Base-by-base conservation (phyloP, 306 rosid genomes). In the Ochetophila trinervis region DNA sequence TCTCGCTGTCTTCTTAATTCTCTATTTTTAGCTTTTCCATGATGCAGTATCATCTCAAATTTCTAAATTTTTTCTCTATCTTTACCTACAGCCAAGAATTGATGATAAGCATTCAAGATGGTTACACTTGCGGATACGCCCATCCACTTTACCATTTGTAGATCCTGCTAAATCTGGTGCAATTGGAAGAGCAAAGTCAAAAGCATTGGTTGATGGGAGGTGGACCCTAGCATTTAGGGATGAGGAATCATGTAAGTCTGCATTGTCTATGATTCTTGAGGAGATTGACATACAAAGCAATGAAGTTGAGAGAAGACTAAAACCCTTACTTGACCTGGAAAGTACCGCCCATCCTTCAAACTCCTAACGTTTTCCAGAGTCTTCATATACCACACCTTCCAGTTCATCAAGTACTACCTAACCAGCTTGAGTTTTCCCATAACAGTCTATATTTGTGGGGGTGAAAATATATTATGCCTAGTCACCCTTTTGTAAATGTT, bases 181-280 rank as follows among this genome's bases (percentile, higher is more conserved):
- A 54, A n/a, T 18, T 0, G 62, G 65, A 57, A 86, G 80, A 74
- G 51, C 50, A 18, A 87, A 78, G 76, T 30, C 82, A 0, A 86
- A 76, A 79, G 69, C 78, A 72, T 79, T 86, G 78, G 87, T 88
- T 53, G 98, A 93, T 75, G 98, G 98, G 53, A 86, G 97, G 81
- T 93, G 98, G 98, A 93, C 91, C 54, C 73, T 93, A 64, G 97
- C 98, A 15, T 93, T 93, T 77, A 62, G 81, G 68, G 96, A 90
- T 8, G 96, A 82, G 71, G 90, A 84, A 69, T 74, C 96, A 55
- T 93, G 97, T 81, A 83, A 78, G 63, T 78, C 77, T 59, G 98
- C 98, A 32, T 74, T 93, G 34, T 62, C 64, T 16, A 87, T 89
- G 97, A 62, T 83, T 81, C 71, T 74, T 42, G 86, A 89, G 70